These are phyloP conservation scores for Diospyros lotus DNA, from an alignment of 148 eudicot species.

Conservation along the genomic window DNA sequence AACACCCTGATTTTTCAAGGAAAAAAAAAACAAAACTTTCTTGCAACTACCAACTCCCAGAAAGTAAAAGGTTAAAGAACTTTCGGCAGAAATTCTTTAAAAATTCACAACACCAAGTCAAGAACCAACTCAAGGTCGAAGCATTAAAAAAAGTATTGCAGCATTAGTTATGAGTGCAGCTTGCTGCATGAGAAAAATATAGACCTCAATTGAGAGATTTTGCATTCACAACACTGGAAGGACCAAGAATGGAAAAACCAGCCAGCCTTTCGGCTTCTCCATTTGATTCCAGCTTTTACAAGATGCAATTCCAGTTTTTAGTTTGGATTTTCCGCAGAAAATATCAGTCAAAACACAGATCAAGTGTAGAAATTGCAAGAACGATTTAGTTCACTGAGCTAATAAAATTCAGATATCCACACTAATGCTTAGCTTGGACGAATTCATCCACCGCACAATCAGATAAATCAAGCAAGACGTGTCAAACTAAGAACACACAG, in stretches of 20 bases:
- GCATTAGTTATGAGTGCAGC: no score
- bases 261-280: neutral
- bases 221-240: neutral
- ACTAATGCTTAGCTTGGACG: neutral
- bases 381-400: neutral
- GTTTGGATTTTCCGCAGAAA: neutral
- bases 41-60: neutral
- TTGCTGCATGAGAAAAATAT: no score
- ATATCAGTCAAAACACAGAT: neutral
- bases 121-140: no score
- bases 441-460: neutral
- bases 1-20: neutral
- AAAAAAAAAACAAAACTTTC: neutral
- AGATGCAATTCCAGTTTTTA: neutral
- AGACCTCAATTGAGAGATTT: neutral
- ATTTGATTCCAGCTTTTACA: neutral
- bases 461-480: neutral
- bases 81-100: neutral
- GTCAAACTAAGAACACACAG: neutral
- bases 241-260: neutral
- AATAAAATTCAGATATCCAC: neutral
- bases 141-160: no score
- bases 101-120: neutral
- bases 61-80: neutral
- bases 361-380: neutral